phyloP scores from a whole-genome alignment of 2,329 filamentous ascomycete genomes.

The Venturia effusa region DNA sequence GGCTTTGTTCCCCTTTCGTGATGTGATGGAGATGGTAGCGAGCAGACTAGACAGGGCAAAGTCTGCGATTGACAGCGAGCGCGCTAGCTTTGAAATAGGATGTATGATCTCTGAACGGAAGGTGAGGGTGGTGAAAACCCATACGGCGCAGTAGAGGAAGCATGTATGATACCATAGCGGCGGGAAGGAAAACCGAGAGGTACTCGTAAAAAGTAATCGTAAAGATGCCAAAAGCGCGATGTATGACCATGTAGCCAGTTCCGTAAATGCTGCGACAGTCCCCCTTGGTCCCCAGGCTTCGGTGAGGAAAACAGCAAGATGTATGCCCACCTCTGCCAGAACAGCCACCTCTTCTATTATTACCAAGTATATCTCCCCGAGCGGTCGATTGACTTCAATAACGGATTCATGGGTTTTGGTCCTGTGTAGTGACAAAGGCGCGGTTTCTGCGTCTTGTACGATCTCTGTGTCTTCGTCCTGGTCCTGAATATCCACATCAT shows the following conservation, averaged over 20 bases:
- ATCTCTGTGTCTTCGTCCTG: constrained; percentile 42
- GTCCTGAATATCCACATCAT: constrained; percentile 16
- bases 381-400: constrained; percentile 65
- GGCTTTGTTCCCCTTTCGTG: constrained; percentile 83
- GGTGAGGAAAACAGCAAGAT: constrained; percentile 52
- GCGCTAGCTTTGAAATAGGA: constrained; percentile 51
- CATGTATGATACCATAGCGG: constrained; percentile 90
- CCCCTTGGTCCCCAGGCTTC: constrained; percentile 49
- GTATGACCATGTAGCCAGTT: constrained; percentile 70
- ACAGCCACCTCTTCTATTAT: constrained; percentile 67
- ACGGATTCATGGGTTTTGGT: constrained; percentile 38
- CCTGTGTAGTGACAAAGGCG: constrained; percentile 41
- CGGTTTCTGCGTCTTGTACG: constrained; percentile 44
- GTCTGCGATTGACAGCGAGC: constrained; percentile 57
- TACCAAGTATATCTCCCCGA: constrained; percentile 59
- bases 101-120: constrained; percentile 83
- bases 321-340: constrained; percentile 58
- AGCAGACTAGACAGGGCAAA: constrained; percentile 68
- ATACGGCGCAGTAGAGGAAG: constrained; percentile 69
- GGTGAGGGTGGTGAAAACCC: constrained; percentile 63
- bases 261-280: constrained; percentile 50
- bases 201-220: constrained; percentile 53
- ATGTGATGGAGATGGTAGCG: constrained; percentile 64
- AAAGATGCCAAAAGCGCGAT: constrained; percentile 61
- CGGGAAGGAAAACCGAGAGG: constrained; percentile 54